Conservation (phyloP, 1,284 basidiomycete genomes). For the Testicularia cyperi region DNA sequence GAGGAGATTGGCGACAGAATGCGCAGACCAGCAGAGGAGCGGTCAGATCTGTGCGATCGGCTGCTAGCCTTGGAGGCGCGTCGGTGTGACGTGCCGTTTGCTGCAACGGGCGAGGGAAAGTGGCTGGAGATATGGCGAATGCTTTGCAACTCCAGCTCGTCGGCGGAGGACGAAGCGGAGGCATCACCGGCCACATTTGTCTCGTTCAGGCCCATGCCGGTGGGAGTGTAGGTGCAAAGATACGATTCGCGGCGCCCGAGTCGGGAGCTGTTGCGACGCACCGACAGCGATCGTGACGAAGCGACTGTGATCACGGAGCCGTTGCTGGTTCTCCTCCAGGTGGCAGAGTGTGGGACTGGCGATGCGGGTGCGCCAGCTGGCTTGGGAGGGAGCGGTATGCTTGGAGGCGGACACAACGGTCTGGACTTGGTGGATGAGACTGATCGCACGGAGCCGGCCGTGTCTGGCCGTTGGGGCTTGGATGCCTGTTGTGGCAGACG, state of each 20-base stretch:
- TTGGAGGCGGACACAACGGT: slow-evolving; percentile 20
- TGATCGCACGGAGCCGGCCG: neutral
- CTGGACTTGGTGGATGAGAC: neutral
- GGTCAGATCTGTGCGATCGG: no score
- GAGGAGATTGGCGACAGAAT: no score
- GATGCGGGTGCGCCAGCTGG: slow-evolving; percentile 3
- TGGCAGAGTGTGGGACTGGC: neutral
- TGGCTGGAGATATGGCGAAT: slow-evolving; percentile 16
- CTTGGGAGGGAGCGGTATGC: slow-evolving; percentile 20
- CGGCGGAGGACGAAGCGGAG: no score
- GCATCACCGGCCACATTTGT: no score
- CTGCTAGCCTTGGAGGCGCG: neutral
- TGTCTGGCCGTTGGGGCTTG: no score
- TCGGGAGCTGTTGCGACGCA: no score
- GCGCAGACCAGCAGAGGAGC: no score
- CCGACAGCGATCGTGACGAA: slow-evolving; percentile 12
- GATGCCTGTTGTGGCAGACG: no score
- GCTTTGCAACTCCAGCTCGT: slow-evolving; percentile 15
- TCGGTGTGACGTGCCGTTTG: neutral
- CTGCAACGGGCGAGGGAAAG: slow-evolving; percentile 18
- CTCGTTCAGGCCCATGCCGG: no score
- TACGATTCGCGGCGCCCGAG: no score
- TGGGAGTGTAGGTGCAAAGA: no score
- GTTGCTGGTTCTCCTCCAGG: slow-evolving; percentile 9
- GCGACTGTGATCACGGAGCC: slow-evolving; percentile 3